These are phyloP conservation scores for Exophiala spinifera DNA, from an alignment of 2,329 filamentous ascomycete species.

Conservation along the genomic window DNA sequence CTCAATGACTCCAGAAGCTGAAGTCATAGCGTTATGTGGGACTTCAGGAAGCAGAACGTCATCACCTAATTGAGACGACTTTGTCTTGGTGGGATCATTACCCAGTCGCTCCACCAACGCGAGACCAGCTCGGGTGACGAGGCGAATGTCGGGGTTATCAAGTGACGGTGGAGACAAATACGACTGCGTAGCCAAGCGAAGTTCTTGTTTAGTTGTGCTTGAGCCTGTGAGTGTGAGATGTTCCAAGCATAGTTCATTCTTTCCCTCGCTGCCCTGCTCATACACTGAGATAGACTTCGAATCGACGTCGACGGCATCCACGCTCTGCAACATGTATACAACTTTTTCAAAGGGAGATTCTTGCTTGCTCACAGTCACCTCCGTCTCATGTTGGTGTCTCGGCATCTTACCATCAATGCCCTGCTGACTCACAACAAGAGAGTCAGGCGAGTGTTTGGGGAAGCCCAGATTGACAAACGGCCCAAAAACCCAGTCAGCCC, in stretches of 20 bases:
- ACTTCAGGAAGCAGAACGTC: background rate
- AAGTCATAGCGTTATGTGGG: background rate
- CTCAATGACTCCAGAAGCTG: no score
- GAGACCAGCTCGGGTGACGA: conserved; percentile 8
- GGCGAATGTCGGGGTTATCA: conserved; percentile 2
- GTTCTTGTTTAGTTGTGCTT: conserved; percentile 13
- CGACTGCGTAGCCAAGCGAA: conserved; percentile 11
- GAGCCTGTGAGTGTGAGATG: conserved; percentile 19
- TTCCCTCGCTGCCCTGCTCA: background rate
- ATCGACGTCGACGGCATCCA: conserved; percentile 22
- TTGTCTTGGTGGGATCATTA: background rate
- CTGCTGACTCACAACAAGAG: background rate
- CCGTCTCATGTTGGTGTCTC: background rate
- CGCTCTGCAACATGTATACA: conserved; percentile 16
- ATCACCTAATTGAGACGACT: background rate
- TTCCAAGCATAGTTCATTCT: conserved; percentile 13
- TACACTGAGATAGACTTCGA: conserved; percentile 7
- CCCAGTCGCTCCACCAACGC: conserved; percentile 7
- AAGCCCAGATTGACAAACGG: conserved; percentile 14
- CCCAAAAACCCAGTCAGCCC: conserved; percentile 18
- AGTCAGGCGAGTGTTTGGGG: background rate
- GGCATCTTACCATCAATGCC: background rate
- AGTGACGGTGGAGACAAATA: conserved; percentile 8
- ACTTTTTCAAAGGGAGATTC: background rate
- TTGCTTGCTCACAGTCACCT: background rate